Percentiles rank a stretch among this genome's conserved stretches.
phyloP scores from a whole-genome alignment of 352 stramenopile species.

The Pythium periplocum region DNA sequence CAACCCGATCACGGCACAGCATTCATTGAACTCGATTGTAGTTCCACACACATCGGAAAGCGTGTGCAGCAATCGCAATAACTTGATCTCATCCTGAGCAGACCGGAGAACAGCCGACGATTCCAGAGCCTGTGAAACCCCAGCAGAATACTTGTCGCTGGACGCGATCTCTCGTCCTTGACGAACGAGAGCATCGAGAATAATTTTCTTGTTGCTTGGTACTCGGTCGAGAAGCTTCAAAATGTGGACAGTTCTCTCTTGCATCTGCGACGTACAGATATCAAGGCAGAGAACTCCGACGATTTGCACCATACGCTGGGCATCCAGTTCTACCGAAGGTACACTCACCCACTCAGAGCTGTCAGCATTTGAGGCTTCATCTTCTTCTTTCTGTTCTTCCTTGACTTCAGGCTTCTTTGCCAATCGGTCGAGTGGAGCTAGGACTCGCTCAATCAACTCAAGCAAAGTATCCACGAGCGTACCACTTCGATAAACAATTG shows the following conservation, averaged over 20 bases:
- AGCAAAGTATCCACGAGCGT: slow-evolving; percentile 92
- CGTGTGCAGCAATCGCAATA: slow-evolving; percentile 95
- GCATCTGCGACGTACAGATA: slow-evolving; percentile 76
- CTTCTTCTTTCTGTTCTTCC: slow-evolving; percentile 44
- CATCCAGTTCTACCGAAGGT: slow-evolving; percentile 50
- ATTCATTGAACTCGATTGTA: slow-evolving; percentile 66
- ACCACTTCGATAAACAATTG: slow-evolving; percentile 83
- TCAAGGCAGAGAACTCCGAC: slow-evolving; percentile 75
- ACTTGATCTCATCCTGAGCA: slow-evolving; percentile 90
- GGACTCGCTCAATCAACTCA: slow-evolving; percentile 86
- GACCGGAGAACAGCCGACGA: slow-evolving; percentile 73
- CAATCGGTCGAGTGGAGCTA: slow-evolving; percentile 84
- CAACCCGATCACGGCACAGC: slow-evolving; percentile 59
- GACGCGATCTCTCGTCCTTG: slow-evolving; percentile 47
- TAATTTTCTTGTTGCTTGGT: slow-evolving; percentile 42
- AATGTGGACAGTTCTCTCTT: slow-evolving; percentile 73
- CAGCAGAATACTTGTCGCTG: slow-evolving; percentile 20
- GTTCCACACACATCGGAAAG: slow-evolving; percentile 83
- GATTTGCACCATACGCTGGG: slow-evolving; percentile 42
- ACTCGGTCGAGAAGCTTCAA: slow-evolving; percentile 76
- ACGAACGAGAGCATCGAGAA: slow-evolving; percentile 64
- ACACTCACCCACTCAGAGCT: slow-evolving; percentile 61
- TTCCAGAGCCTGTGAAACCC: slow-evolving; percentile 31
- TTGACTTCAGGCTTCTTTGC: slow-evolving; percentile 18
- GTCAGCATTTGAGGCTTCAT: slow-evolving; percentile 19